Evolutionary conservation across 768 basidiomycete genomes (phyloP), one percentile per base, ranked within the genome.

Genomic region (Agaricus blazei): DNA sequence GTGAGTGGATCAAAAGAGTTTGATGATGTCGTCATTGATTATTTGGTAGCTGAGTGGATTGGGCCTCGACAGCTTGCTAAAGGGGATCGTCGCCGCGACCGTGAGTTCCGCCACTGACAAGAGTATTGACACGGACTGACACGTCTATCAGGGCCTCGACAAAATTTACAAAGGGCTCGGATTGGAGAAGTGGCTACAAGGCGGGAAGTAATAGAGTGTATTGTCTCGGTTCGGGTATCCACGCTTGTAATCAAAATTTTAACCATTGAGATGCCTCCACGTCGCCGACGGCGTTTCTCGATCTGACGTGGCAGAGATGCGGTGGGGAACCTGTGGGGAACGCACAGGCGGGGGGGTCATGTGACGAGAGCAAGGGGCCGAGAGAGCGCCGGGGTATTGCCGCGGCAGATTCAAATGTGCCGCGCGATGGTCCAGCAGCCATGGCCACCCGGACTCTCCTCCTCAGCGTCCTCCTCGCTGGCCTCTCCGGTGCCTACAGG

Each of bases 101-200:
- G 67, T 68, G 36, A 41, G 54, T 44, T 5, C 23, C 14, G 5
- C 9, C 19, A n/a, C n/a, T 34, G 3, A 12, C 15, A 31, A 6
- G 12, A n/a, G 14, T n/a, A 14, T 7, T 12, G 3, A 36, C 4
- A 5, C 4, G 29, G 2, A 1, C 37, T 34, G 4, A 41, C 8
- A 14, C 12, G 4, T 4, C 12, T 44, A 4, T 23, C 34, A 69
- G 68, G 71, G 71, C 2, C 59, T 72, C 15, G 67, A 69, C 51
- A 70, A 70, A 54, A 70, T 72, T 9, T 70, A 71, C 56, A 58
- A 60, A 11, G 68, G 71, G 0, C 60, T 72, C 19, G 71, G 71
- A 1, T 59, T 72, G 2, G 69, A 59, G 12, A 68, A 66, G 48
- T 69, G 64, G 67, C 34, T 70, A 26, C 63, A 64, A 14, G 37